phyloP scores from a whole-genome alignment of 2,329 filamentous ascomycete genomes.

The Daldinia sp. region DNA sequence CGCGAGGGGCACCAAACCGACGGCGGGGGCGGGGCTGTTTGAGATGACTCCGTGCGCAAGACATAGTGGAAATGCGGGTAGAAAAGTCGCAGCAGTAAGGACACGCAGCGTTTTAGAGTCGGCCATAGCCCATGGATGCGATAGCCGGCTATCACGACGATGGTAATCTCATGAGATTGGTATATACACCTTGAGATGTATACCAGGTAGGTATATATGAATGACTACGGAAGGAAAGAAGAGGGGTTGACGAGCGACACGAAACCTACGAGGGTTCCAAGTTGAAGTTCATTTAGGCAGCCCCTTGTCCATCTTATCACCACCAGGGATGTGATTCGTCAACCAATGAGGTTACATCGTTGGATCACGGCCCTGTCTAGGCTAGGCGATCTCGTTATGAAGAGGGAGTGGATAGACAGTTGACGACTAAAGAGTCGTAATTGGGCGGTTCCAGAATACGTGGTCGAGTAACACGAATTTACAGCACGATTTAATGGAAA shows the following conservation, averaged over 20 bases:
- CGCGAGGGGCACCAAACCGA: conserved; percentile 52
- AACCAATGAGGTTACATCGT: conserved; percentile 25
- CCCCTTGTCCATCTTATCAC: conserved; percentile 22
- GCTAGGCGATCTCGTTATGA: conserved; percentile 9
- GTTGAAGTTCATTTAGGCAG: conserved; percentile 17
- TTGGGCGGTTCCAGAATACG: neutral
- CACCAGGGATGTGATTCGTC: conserved; percentile 21
- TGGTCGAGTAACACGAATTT: neutral
- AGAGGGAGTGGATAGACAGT: neutral
- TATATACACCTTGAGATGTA: no score
- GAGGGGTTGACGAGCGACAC: conserved; percentile 1
- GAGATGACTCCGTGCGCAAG: conserved; percentile 51
- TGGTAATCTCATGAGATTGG: conserved; percentile 2
- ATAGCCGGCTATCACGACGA: neutral
- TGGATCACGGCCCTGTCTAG: conserved; percentile 18
- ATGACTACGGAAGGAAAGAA: neutral
- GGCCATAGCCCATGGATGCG: conserved; percentile 32
- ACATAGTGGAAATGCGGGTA: conserved; percentile 52
- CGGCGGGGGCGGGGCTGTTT: conserved; percentile 47
- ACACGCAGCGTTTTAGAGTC: conserved; percentile 44
- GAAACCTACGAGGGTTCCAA: conserved; percentile 10
- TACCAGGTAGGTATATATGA: no score
- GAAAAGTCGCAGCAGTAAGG: conserved; percentile 48
- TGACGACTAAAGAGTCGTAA: neutral
- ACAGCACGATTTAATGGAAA: no score